These are phyloP conservation scores for Rhizoclosmatium globosum DNA, from an alignment of 192 early-diverging fungal genomes.

Conservation along the genomic window DNA sequence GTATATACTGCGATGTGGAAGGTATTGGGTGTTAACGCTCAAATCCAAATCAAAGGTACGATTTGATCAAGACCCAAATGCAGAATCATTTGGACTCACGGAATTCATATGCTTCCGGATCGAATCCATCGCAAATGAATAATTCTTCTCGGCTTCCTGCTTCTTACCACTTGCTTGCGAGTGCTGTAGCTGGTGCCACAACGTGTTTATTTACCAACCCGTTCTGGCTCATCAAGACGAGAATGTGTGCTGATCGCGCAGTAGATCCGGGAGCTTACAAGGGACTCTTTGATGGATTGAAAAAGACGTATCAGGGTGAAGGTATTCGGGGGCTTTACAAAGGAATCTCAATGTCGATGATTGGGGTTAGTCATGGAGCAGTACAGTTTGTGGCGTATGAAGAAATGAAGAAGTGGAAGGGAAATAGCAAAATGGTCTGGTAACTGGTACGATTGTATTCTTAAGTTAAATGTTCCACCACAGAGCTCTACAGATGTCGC, in stretches of 20 bases:
- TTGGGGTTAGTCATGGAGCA: constrained; percentile 96
- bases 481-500: constrained; percentile 73
- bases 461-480: not conserved
- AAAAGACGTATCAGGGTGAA: constrained; percentile 77
- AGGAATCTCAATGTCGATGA: constrained; percentile 87
- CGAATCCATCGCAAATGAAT: not conserved
- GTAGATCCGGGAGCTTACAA: constrained; percentile 54
- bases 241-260: constrained; percentile 69
- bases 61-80: constrained; percentile 72
- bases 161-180: constrained; percentile 81
- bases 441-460: constrained; percentile 15
- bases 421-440: constrained; percentile 28
- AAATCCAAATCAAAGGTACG: constrained; percentile 53
- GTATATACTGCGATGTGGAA: constrained; percentile 53
- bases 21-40: not conserved
- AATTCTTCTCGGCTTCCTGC: constrained; percentile 69
- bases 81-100: constrained; percentile 15
- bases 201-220: constrained; percentile 92
- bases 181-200: constrained; percentile 79
- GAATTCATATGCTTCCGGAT: not conserved
- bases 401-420: constrained; percentile 81
- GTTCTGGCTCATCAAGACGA: constrained; percentile 96
- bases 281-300: constrained; percentile 67
- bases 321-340: constrained; percentile 88
- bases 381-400: constrained; percentile 99